Evolutionary conservation across 495 filamentous ascomycete species (phyloP).

Genomic region (Hypoxylon fuscum): DNA sequence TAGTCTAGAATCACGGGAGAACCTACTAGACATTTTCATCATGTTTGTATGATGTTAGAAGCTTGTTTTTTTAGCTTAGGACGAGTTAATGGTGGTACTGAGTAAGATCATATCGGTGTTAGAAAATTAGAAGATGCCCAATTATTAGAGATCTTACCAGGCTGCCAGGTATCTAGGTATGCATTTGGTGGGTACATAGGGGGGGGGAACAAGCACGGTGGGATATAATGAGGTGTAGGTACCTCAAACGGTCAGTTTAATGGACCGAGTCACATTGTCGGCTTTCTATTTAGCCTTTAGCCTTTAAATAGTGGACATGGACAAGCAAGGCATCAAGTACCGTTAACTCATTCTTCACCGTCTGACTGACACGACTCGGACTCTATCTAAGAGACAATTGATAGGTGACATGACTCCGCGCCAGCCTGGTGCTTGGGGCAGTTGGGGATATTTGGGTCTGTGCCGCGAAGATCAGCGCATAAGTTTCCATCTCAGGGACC

Average conservation of each 20-base stretch:
- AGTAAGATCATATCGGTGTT: conserved; percentile 24
- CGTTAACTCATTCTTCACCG: conserved; percentile 9
- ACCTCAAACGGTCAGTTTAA: conserved; percentile 21
- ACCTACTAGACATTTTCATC: too few relatives aligned
- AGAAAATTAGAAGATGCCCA: too few relatives aligned
- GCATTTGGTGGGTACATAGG: too few relatives aligned
- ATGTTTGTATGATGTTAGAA: conserved; percentile 15
- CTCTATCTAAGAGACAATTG: neutral
- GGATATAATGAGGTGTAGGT: conserved; percentile 5
- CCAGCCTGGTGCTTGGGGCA: conserved; percentile 35
- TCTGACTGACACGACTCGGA: conserved; percentile 22
- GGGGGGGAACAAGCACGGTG: conserved; percentile 7
- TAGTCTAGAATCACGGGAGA: too few relatives aligned
- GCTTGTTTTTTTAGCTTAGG: conserved; percentile 11
- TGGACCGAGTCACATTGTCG: conserved; percentile 37
- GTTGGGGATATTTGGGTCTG: too few relatives aligned
- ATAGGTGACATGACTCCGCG: conserved; percentile 16
- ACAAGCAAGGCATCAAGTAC: conserved; percentile 5
- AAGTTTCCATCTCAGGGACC: too few relatives aligned
- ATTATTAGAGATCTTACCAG: too few relatives aligned
- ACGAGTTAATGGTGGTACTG: conserved; percentile 4
- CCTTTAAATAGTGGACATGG: neutral
- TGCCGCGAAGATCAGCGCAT: conserved; percentile 28
- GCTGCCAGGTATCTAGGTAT: too few relatives aligned
- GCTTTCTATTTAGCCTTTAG: conserved; percentile 26